phyloP scores from a whole-genome alignment of 2,329 filamentous ascomycete genomes.

The Raffaelea albimanens region DNA sequence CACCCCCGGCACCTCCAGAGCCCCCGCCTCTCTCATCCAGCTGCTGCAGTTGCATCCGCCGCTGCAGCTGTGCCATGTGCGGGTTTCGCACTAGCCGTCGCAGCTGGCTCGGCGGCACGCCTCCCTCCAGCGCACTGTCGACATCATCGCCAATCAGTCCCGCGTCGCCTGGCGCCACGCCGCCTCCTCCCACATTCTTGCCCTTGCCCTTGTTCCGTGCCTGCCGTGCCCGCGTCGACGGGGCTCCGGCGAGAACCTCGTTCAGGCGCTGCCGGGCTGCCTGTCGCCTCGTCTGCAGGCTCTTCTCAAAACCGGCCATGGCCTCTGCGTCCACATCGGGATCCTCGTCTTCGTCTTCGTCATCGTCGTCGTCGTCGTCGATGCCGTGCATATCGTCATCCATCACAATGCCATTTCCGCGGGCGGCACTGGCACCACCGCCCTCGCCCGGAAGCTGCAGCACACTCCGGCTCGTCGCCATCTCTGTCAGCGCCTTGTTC shows the following conservation, averaged over 20 bases:
- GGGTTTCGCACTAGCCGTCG: constrained; percentile 4
- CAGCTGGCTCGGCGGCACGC: constrained; percentile 1
- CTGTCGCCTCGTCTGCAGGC: constrained; percentile 36
- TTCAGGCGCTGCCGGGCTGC: constrained; percentile 29
- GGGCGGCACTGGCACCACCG: neutral
- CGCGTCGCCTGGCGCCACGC: neutral
- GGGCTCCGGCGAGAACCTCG: constrained; percentile 11
- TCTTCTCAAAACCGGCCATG: constrained; percentile 41
- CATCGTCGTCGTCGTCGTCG: constrained; percentile 1
- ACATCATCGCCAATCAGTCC: neutral
- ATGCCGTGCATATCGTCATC: neutral
- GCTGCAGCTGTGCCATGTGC: constrained; percentile 8
- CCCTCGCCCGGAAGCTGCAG: constrained; percentile 6
- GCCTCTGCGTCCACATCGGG: constrained; percentile 34
- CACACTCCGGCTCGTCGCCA: constrained; percentile 31
- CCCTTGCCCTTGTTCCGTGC: constrained; percentile 35
- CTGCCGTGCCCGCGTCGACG: constrained; percentile 12
- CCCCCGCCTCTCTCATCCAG: neutral
- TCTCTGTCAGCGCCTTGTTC: constrained; percentile 59
- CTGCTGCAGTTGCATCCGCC: constrained; percentile 4
- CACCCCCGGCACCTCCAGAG: neutral
- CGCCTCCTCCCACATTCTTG: constrained; percentile 18
- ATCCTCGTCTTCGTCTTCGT: constrained; percentile 5
- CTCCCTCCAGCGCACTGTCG: neutral
- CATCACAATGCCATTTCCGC: neutral